These are phyloP conservation scores for Malus orientalis DNA, from an alignment of 306 rosid genomes.

Conservation along the genomic window DNA sequence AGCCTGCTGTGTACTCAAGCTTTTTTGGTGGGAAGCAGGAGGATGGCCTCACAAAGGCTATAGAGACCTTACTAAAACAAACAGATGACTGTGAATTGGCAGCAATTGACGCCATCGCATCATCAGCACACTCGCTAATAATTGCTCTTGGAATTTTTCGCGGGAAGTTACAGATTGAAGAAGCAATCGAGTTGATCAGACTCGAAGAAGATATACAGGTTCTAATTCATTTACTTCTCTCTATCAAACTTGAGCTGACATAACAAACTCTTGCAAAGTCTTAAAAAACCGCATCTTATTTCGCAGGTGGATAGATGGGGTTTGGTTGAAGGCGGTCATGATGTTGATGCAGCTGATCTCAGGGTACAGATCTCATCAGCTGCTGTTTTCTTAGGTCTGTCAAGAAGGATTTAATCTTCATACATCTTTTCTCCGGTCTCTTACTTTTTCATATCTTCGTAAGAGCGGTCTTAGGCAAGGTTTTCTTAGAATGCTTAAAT, in stretches of 20 bases:
- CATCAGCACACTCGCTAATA: constrained; percentile 65
- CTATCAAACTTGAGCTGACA: not conserved
- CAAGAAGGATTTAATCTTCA: constrained; percentile 38
- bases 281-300: not conserved
- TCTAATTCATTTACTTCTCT: not conserved
- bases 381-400: constrained; percentile 68
- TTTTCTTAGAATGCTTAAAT: not conserved
- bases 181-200: constrained; percentile 75
- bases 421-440: not conserved
- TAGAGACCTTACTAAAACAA: constrained; percentile 53
- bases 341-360: constrained; percentile 84
- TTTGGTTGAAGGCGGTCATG: constrained; percentile 98
- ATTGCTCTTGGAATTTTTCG: constrained; percentile 55
- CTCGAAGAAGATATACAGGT: constrained; percentile 97
- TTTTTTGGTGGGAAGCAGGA: constrained; percentile 79
- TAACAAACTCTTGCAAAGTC: not conserved
- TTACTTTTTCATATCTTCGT: constrained; percentile 1
- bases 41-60: constrained; percentile 54
- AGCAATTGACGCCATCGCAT: constrained; percentile 70
- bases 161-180: constrained; percentile 66
- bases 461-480: constrained; percentile 17
- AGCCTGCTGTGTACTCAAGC: constrained; percentile 63
- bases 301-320: constrained; percentile 86
- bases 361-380: constrained; percentile 76
- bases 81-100: constrained; percentile 82